Conservation (phyloP, 805 yeast species). For the Saccharomycopsis sp. region DNA sequence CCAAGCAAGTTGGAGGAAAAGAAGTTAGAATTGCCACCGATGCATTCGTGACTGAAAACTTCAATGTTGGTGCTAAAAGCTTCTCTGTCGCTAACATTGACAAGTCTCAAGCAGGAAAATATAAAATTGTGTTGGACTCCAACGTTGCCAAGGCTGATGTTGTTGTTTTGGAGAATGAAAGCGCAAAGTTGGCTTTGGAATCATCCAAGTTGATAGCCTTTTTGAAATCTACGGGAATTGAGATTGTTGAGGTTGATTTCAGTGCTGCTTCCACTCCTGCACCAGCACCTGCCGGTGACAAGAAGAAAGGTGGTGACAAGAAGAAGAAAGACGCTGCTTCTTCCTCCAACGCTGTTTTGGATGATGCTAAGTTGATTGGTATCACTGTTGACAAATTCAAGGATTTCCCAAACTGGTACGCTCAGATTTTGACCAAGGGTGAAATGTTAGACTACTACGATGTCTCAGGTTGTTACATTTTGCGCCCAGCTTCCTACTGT, state of each 20-base stretch:
- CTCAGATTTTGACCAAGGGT: constrained; percentile 91
- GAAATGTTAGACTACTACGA: constrained; percentile 98
- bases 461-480: constrained; percentile 96
- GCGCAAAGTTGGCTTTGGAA: constrained; percentile 41
- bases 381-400: constrained; percentile 87
- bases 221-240: constrained; percentile 44
- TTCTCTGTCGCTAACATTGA: constrained; percentile 46
- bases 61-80: constrained; percentile 48
- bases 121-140: constrained; percentile 53
- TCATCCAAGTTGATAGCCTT: constrained; percentile 40
- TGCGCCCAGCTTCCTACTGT: constrained; percentile 90
- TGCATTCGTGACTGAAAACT: constrained; percentile 61
- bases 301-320: constrained; percentile 2
- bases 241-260: constrained; percentile 46
- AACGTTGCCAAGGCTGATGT: constrained; percentile 34
- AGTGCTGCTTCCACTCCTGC: constrained; percentile 35
- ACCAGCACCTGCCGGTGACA: constrained; percentile 24
- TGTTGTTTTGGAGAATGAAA: constrained; percentile 36
- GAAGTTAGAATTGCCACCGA: constrained; percentile 86
- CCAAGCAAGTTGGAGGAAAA: constrained; percentile 59
- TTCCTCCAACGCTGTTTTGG: constrained; percentile 42
- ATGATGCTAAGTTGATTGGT: constrained; percentile 88
- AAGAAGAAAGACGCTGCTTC: constrained; percentile 26
- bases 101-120: constrained; percentile 42
- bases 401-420: constrained; percentile 97